Conservation (phyloP, 352 stramenopile genomes). For the Blastocystis hominis region DNA sequence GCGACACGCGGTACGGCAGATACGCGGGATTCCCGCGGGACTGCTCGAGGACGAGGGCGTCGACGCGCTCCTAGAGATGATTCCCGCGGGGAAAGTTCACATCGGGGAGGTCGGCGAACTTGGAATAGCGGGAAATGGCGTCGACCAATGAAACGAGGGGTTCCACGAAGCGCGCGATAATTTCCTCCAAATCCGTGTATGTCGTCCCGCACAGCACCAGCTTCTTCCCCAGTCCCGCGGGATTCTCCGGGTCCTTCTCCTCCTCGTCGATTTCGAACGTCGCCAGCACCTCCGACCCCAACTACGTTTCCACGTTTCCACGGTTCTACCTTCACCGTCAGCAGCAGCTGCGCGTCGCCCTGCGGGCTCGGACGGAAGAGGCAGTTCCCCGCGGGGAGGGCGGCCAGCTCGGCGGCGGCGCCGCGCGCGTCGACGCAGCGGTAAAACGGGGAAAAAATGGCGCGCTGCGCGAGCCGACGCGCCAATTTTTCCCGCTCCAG, state of each 20-base stretch:
- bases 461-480: slow-evolving; percentile 10
- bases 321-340: background rate
- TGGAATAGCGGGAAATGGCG: background rate
- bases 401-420: background rate
- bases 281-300: background rate
- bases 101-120: background rate
- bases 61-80: slow-evolving; percentile 17
- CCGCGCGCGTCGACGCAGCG: background rate
- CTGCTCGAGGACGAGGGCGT: background rate
- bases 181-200: slow-evolving; percentile 43
- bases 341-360: background rate
- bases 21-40: background rate
- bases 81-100: background rate
- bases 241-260: slow-evolving; percentile 29
- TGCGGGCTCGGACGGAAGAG: slow-evolving; percentile 34
- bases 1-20: slow-evolving; percentile 13
- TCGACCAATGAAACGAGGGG: background rate
- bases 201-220: background rate
- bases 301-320: background rate
- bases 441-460: slow-evolving; percentile 7
- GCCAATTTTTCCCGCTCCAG: background rate
- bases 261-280: slow-evolving; percentile 14
- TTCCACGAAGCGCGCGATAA: slow-evolving; percentile 9
- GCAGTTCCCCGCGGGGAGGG: slow-evolving; percentile 18
- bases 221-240: background rate